Evolutionary conservation across 176 grass and related monocot species (phyloP).

Genomic region (Panicum miliaceum): DNA sequence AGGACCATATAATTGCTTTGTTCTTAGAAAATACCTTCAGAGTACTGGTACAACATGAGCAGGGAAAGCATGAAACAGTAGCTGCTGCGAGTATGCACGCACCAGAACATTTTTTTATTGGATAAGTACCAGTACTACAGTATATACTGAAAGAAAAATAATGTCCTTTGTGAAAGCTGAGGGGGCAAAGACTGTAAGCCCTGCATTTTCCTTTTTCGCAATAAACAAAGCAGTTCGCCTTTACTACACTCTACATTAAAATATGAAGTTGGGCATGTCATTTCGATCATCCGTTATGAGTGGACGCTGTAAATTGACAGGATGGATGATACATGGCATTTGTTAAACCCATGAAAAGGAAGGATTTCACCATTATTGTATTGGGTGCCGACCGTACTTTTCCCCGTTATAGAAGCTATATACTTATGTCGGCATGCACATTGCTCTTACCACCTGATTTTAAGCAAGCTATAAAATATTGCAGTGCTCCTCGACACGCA

Average conservation of each 20-base stretch:
- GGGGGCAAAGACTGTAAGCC: constrained; percentile 18
- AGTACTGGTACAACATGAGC: too few species aligned
- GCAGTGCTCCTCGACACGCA: neutral
- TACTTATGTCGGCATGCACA: constrained; percentile 8
- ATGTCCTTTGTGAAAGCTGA: constrained; percentile 1
- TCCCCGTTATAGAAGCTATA: neutral
- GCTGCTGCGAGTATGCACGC: neutral
- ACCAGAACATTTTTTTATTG: neutral
- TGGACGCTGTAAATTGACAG: constrained; percentile 23
- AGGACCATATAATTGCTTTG: neutral
- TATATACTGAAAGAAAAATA: neutral
- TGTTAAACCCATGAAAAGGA: constrained; percentile 12
- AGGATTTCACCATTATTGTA: constrained; percentile 31
- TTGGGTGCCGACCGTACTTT: constrained; percentile 6
- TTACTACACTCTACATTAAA: constrained; percentile 32
- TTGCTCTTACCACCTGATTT: neutral
- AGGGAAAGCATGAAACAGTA: neutral
- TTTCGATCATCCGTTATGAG: constrained; percentile 33
- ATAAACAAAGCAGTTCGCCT: constrained; percentile 13
- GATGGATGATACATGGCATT: constrained; percentile 13
- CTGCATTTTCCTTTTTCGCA: neutral
- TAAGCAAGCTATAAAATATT: neutral
- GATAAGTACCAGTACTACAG: neutral
- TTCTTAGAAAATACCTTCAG: neutral
- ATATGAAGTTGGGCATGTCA: constrained; percentile 15